Evolutionary conservation across 2,329 filamentous ascomycete genomes (phyloP).

Genomic region (Arachnomyces sp.): DNA sequence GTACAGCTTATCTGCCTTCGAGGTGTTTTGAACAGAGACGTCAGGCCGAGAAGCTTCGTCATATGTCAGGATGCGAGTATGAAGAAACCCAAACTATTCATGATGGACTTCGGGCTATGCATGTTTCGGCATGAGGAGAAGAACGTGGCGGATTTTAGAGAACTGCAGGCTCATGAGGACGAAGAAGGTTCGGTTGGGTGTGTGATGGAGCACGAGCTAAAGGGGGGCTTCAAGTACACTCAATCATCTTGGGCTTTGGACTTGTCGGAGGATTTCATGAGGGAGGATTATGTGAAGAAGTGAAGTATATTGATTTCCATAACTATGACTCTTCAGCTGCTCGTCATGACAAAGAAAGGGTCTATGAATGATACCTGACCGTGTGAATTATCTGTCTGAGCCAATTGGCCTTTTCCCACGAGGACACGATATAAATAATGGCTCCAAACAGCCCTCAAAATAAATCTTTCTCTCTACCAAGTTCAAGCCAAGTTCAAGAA

Average conservation of each 20-base stretch:
- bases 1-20: constrained; percentile 10
- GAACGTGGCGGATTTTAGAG: constrained; percentile 10
- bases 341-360: too few relatives aligned
- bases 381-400: too few relatives aligned
- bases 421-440: too few relatives aligned
- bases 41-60: constrained; percentile 15
- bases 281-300: too few relatives aligned
- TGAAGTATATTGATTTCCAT: too few relatives aligned
- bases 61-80: constrained; percentile 1
- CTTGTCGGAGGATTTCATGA: constrained; percentile 6
- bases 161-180: constrained; percentile 12
- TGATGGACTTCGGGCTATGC: constrained; percentile 13
- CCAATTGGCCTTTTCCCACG: too few relatives aligned
- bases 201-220: constrained; percentile 13
- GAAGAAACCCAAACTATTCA: constrained; percentile 8
- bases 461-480: too few relatives aligned
- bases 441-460: too few relatives aligned
- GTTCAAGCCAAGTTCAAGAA: too few relatives aligned
- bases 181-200: constrained; percentile 15
- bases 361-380: too few relatives aligned
- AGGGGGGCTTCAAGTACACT: constrained; percentile 13
- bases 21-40: constrained; percentile 15
- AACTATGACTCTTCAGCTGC: too few relatives aligned
- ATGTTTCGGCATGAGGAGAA: constrained; percentile 10
- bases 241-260: constrained; percentile 8